Conservation (phyloP, 225 moss, liverwort and hornwort genomes). For the Takakia lepidozioides region DNA sequence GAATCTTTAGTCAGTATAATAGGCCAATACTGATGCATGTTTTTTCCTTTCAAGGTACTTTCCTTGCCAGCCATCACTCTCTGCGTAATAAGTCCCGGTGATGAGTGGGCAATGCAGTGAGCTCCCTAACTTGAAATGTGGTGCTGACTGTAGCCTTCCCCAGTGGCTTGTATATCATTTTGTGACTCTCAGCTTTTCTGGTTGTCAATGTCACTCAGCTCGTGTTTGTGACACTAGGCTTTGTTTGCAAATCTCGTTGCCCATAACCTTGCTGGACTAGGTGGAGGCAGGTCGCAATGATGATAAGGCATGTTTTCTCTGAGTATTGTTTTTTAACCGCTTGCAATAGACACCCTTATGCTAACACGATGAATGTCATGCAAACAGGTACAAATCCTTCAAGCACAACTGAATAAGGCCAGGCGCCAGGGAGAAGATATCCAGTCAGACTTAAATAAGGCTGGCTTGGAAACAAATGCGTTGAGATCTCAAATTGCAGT, state of each 20-base stretch:
- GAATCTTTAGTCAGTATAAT: neutral
- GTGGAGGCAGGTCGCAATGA: neutral
- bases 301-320: neutral
- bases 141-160: no score
- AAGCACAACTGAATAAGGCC: constrained; percentile 32
- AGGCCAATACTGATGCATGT: constrained; percentile 1
- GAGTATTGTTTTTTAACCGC: neutral
- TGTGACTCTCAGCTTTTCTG: no score
- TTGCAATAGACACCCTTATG: neutral
- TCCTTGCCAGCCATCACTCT: no score
- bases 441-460: constrained; percentile 37
- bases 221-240: neutral
- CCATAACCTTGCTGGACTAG: neutral
- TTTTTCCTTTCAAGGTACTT: neutral
- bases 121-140: no score
- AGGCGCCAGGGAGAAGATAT: constrained; percentile 25
- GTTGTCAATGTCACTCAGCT: no score
- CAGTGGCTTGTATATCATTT: no score
- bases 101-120: no score
- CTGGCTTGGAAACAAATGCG: constrained; percentile 19
- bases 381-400: constrained; percentile 42
- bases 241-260: neutral
- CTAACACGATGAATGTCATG: neutral
- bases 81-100: no score
- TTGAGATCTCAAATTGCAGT: constrained; percentile 35